A percentile compares a stretch with the other conserved stretches of the same genome.
phyloP scores from a whole-genome alignment of 768 basidiomycete species.

The Infundibulicybe gibba region DNA sequence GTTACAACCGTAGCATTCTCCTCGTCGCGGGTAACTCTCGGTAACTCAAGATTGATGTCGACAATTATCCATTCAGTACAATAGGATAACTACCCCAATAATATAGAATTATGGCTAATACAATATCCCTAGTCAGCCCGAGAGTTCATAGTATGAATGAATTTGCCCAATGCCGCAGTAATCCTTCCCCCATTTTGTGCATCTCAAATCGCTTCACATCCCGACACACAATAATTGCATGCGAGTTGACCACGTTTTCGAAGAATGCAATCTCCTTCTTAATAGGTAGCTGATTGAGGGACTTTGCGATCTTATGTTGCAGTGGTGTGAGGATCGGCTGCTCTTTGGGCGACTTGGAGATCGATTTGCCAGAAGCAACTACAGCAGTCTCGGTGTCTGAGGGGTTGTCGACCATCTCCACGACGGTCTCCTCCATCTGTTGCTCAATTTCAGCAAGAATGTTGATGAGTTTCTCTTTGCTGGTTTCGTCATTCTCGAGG shows the following conservation, averaged over 20 bases:
- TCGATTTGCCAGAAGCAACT: conserved; percentile 4
- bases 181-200: conserved; percentile 59
- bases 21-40: too few relatives aligned
- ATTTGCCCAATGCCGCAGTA: conserved; percentile 71
- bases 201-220: conserved; percentile 57
- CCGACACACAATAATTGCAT: conserved; percentile 69
- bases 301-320: conserved; percentile 54
- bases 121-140: conserved; percentile 6
- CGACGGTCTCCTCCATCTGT: conserved; percentile 57
- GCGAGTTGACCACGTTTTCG: conserved; percentile 54
- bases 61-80: too few relatives aligned
- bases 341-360: conserved; percentile 10
- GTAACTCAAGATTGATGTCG: too few relatives aligned
- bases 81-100: too few relatives aligned
- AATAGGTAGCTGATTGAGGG: conserved; percentile 67
- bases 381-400: conserved; percentile 17
- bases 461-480: conserved; percentile 48
- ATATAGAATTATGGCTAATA: conserved; percentile 1
- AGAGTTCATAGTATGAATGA: conserved; percentile 34
- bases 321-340: conserved; percentile 49
- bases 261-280: conserved; percentile 73
- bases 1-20: too few relatives aligned
- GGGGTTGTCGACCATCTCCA: conserved; percentile 52
- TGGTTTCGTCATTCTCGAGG: conserved; percentile 54
- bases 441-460: conserved; percentile 56